Percentiles rank a stretch among this genome's conserved stretches.
Evolutionary conservation across 345 rosid species (phyloP).

Genomic region (Carallia brachiata): DNA sequence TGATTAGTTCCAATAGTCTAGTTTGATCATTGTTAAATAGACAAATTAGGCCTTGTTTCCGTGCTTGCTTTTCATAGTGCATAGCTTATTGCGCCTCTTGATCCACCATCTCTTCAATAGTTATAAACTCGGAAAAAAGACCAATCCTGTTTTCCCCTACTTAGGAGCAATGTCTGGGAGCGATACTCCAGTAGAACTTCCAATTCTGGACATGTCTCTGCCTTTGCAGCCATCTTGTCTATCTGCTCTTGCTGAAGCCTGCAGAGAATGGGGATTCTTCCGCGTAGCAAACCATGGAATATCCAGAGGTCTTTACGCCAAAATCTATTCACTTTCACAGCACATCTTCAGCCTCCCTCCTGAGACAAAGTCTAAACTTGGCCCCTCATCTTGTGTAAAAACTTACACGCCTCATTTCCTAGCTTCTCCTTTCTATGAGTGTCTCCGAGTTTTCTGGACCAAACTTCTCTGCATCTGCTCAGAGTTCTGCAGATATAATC

Average conservation of each 20-base stretch:
- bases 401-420: constrained; percentile 41
- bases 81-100: not conserved
- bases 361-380: constrained; percentile 30
- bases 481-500: constrained; percentile 23
- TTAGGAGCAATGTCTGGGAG: constrained; percentile 16
- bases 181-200: constrained; percentile 24
- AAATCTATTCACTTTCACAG: constrained; percentile 22
- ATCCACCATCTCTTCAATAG: not conserved
- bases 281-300: constrained; percentile 41
- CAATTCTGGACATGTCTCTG: constrained; percentile 34
- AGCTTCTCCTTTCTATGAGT: constrained; percentile 47
- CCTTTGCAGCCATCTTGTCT: constrained; percentile 23
- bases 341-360: constrained; percentile 31
- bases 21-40: not conserved
- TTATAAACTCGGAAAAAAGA: not conserved
- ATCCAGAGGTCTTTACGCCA: constrained; percentile 29
- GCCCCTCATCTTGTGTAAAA: constrained; percentile 31
- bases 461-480: constrained; percentile 36
- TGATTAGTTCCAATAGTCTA: too few species aligned
- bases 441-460: constrained; percentile 38
- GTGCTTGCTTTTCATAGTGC: not conserved
- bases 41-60: not conserved
- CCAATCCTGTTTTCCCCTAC: not conserved
- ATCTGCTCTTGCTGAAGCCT: constrained; percentile 28
- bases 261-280: constrained; percentile 45